phyloP scores from a whole-genome alignment of 306 rosid genomes.

The Arachis stenosperma region DNA sequence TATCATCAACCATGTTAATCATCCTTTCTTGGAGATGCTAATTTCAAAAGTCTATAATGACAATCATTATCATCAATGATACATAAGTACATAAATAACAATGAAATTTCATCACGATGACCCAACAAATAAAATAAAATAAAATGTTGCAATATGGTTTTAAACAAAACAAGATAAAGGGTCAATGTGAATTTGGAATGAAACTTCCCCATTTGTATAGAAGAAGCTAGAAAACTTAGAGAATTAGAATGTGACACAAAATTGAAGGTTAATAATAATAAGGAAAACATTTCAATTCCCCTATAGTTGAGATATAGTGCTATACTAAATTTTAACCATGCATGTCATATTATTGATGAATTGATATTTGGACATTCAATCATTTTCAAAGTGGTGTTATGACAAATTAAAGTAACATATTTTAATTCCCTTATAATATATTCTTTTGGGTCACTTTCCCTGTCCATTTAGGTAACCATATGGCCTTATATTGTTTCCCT shows the following conservation, averaged over 20 bases:
- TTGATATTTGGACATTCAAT: conserved; percentile 19
- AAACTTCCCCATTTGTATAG: not conserved
- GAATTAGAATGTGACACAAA: conserved; percentile 27
- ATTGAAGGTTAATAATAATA: conserved; percentile 7
- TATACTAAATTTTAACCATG: conserved; percentile 30
- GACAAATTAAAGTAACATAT: not conserved
- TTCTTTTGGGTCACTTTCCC: conserved; percentile 38
- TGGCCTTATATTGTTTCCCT: conserved; percentile 19
- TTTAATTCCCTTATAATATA: not conserved
- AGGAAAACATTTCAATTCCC: conserved; percentile 14
- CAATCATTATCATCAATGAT: not conserved
- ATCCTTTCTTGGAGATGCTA: too few relatives aligned
- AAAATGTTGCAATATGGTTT: not conserved
- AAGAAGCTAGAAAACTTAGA: conserved; percentile 1
- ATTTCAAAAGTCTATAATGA: conserved; percentile 4
- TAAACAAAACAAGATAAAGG: conserved; percentile 24
- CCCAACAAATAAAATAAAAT: too few relatives aligned
- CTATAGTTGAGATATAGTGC: not conserved
- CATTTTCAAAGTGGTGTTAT: conserved; percentile 12
- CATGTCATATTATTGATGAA: not conserved
- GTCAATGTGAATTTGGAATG: conserved; percentile 13
- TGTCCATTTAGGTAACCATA: conserved; percentile 25
- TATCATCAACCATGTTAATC: too few relatives aligned
- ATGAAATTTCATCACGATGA: too few relatives aligned
- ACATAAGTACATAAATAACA: too few relatives aligned